A percentile compares a stretch with the other conserved stretches of the same genome.
phyloP scores from a whole-genome alignment of 257 asterid species.

The Solanum bulbocastanum region DNA sequence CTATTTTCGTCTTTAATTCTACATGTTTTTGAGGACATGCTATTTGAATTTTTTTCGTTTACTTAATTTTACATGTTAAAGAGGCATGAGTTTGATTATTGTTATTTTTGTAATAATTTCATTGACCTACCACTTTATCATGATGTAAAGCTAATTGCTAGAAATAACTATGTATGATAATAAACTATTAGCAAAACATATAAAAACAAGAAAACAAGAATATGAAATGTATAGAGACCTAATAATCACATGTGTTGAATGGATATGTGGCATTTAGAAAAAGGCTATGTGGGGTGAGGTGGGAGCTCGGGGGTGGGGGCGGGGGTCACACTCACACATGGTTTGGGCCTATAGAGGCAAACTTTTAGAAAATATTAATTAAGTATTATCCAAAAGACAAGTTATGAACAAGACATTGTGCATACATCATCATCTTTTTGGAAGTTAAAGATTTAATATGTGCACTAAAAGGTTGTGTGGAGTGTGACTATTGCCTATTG shows the following conservation, averaged over 20 bases:
- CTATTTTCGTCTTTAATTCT: not conserved
- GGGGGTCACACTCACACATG: not conserved
- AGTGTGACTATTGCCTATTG: not conserved
- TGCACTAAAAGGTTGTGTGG: not conserved
- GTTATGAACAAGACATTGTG: not conserved
- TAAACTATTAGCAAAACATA: not conserved
- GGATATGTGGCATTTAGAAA: not conserved
- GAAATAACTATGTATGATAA: not conserved
- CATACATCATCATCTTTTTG: not conserved
- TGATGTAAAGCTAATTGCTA: not conserved
- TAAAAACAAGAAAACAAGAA: not conserved
- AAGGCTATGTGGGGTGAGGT: not conserved
- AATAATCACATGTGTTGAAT: not conserved
- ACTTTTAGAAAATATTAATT: not conserved
- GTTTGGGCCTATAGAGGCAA: not conserved
- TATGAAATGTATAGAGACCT: not conserved
- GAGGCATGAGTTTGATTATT: not conserved
- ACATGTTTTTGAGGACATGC: not conserved
- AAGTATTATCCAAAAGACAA: not conserved
- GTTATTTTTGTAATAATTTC: not conserved
- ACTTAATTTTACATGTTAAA: not conserved
- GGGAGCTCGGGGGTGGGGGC: too few species aligned
- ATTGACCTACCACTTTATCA: not conserved
- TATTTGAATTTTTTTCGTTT: not conserved
- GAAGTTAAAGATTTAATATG: not conserved